A percentile compares a stretch with the other conserved stretches of the same genome.
Conservation (phyloP, 805 yeast genomes). For the Myxozyma udenii region DNA sequence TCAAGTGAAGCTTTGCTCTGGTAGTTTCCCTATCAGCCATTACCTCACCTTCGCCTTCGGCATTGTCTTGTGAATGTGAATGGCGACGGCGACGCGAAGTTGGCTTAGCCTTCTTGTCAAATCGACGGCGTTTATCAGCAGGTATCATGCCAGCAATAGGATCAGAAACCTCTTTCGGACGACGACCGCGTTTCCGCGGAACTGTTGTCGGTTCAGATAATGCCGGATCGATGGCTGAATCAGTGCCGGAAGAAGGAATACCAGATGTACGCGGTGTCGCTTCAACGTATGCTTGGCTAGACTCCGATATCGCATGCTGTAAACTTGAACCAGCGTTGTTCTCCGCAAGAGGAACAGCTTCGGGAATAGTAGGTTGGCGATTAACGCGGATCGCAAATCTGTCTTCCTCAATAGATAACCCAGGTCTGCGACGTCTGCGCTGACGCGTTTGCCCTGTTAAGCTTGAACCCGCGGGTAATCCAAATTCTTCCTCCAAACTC, state of each 20-base stretch:
- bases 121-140: not conserved
- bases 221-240: not conserved
- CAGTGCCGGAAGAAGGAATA: too few species aligned
- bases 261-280: not conserved
- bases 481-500: conserved; percentile 5
- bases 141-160: not conserved
- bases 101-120: too few species aligned
- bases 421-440: conserved; percentile 1
- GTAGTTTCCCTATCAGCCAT: not conserved
- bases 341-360: not conserved
- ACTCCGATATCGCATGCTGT: not conserved
- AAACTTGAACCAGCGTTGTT: not conserved
- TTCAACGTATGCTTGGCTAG: too few species aligned
- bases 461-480: not conserved
- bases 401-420: not conserved
- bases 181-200: not conserved
- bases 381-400: not conserved
- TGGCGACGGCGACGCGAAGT: not conserved
- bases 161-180: not conserved
- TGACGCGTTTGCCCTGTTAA: not conserved
- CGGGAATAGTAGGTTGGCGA: not conserved
- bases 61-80: not conserved
- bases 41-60: not conserved
- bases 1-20: not conserved
- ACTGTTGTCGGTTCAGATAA: not conserved